These are phyloP conservation scores for Hygrophila difformis DNA, from an alignment of 257 asterid species.

Conservation along the genomic window DNA sequence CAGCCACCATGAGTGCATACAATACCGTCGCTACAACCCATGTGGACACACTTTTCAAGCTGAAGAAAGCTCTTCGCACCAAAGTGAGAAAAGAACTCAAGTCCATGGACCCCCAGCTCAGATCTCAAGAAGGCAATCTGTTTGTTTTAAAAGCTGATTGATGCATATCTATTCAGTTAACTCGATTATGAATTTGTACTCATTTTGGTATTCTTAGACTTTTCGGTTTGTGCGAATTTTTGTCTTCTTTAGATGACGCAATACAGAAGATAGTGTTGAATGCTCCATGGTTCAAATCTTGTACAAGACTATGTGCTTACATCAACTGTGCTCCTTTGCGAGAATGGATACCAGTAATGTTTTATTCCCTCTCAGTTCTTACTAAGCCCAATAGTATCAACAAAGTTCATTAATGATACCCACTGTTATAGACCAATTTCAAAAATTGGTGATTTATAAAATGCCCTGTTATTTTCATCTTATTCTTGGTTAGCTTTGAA, in stretches of 20 bases:
- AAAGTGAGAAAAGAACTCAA: slow-evolving; percentile 66
- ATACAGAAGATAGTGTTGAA: slow-evolving; percentile 65
- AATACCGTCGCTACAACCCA: slow-evolving; percentile 13
- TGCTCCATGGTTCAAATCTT: slow-evolving; percentile 90
- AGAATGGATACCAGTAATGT: slow-evolving; percentile 77
- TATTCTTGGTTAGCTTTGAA: neutral
- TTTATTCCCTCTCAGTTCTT: neutral
- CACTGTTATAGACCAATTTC: too few species aligned
- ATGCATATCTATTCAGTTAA: neutral
- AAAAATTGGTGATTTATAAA: too few species aligned
- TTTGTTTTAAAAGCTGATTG: neutral
- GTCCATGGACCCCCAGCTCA: slow-evolving; percentile 65
- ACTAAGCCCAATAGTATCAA: too few species aligned
- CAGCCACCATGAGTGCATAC: slow-evolving; percentile 44
- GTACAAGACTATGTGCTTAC: slow-evolving; percentile 80
- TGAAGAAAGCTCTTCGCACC: slow-evolving; percentile 56
- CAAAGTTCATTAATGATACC: too few species aligned
- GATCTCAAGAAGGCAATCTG: slow-evolving; percentile 65
- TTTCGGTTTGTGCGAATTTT: slow-evolving; percentile 11
- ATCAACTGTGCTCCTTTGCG: slow-evolving; percentile 71
- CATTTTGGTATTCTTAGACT: neutral
- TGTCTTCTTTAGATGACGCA: slow-evolving; percentile 52
- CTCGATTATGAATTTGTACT: neutral
- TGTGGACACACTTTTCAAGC: slow-evolving; percentile 56
- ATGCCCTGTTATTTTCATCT: slow-evolving; percentile 2